Percentiles rank a stretch among this genome's conserved stretches.
phyloP scores from a whole-genome alignment of 306 rosid genomes.

The Quercus bicolor region DNA sequence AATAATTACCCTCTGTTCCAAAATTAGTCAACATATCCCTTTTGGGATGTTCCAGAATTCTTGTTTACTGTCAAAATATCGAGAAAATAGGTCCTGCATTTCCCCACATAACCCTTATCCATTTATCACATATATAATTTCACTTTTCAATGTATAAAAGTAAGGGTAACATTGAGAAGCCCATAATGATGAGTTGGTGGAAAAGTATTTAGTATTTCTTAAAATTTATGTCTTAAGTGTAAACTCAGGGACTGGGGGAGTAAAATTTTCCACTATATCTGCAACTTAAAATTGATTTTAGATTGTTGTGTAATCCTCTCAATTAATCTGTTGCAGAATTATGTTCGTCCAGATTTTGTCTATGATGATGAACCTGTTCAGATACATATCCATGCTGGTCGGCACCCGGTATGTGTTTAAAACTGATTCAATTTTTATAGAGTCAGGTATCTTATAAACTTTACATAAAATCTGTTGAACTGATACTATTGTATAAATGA shows the following conservation, averaged over 20 bases:
- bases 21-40: neutral
- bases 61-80: neutral
- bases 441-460: neutral
- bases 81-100: neutral
- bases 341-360: constrained; percentile 65
- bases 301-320: constrained; percentile 9
- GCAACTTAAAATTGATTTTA: neutral
- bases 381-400: constrained; percentile 69
- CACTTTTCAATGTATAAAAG: too few species aligned
- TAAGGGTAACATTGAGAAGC: too few species aligned
- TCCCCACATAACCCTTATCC: neutral
- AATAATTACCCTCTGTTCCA: neutral
- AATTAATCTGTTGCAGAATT: constrained; percentile 50
- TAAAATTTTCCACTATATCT: neutral
- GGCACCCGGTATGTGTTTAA: constrained; percentile 73
- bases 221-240: neutral
- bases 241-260: neutral
- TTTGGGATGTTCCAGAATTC: neutral
- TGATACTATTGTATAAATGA: neutral
- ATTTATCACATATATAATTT: neutral
- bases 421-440: neutral
- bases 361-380: constrained; percentile 70
- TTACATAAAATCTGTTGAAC: neutral
- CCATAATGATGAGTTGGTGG: neutral
- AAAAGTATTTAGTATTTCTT: neutral